phyloP scores from a whole-genome alignment of 2,329 filamentous ascomycete species.

The Cladobotryum mycophilum region DNA sequence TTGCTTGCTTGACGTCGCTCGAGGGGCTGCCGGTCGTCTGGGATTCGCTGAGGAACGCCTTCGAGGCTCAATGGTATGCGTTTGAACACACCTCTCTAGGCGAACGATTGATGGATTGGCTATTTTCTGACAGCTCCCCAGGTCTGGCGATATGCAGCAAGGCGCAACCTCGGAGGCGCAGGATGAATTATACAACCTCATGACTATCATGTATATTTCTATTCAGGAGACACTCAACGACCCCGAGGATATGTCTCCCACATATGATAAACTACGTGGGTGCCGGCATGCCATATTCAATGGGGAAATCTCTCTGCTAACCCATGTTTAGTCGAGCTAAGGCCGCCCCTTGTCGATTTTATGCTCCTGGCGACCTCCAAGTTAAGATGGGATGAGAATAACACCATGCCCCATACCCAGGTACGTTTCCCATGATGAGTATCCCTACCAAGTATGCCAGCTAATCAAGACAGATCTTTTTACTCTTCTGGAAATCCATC shows the following conservation, averaged over 20 bases:
- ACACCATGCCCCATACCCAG: conserved; percentile 54
- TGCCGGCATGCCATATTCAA: conserved; percentile 11
- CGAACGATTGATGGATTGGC: neutral
- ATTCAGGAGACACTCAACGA: conserved; percentile 53
- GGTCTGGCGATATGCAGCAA: conserved; percentile 42
- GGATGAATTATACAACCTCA: conserved; percentile 56
- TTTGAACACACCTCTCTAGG: neutral
- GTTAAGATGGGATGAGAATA: conserved; percentile 67
- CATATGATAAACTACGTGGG: conserved; percentile 47
- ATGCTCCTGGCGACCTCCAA: conserved; percentile 64
- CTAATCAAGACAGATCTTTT: conserved; percentile 52
- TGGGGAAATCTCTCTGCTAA: conserved; percentile 6
- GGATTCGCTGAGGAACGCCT: conserved; percentile 42
- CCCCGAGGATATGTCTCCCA: conserved; percentile 39
- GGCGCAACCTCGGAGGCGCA: conserved; percentile 45
- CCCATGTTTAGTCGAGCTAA: conserved; percentile 42
- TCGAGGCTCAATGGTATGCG: conserved; percentile 48
- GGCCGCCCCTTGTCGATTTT: conserved; percentile 64
- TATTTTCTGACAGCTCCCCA: conserved; percentile 26
- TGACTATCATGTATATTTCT: conserved; percentile 56
- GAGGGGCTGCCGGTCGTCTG: conserved; percentile 47
- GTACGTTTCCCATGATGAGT: conserved; percentile 27
- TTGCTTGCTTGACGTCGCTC: conserved; percentile 44
- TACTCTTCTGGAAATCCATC: conserved; percentile 88
- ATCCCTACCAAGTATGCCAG: neutral